A percentile compares a stretch with the other conserved stretches of the same genome.
phyloP scores from a whole-genome alignment of 805 yeast genomes.

The Ogataea philodendri region DNA sequence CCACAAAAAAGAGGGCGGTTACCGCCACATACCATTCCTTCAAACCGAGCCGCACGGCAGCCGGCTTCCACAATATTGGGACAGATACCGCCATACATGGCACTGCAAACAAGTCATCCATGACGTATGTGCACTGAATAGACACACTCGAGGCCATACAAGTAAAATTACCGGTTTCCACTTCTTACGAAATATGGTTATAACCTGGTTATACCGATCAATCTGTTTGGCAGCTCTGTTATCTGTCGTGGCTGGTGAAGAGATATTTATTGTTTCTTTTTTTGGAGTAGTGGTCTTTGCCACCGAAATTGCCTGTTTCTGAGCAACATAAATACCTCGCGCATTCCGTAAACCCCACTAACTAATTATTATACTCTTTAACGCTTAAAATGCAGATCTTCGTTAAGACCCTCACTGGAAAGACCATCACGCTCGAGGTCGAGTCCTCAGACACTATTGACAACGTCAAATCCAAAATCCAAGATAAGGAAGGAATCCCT shows the following conservation, averaged over 20 bases:
- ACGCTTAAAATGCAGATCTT: conserved; percentile 51
- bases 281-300: conserved; percentile 21
- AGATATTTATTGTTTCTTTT: conserved; percentile 15
- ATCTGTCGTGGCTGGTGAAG: conserved; percentile 17
- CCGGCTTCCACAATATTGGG: not conserved
- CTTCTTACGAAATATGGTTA: too few species aligned
- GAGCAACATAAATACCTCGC: conserved; percentile 23
- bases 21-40: conserved; percentile 4
- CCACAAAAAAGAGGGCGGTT: conserved; percentile 6
- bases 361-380: conserved; percentile 1
- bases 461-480: conserved; percentile 42
- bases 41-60: conserved; percentile 3
- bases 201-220: too few species aligned
- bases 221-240: conserved; percentile 13
- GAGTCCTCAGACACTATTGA: conserved; percentile 46
- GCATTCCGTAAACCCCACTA: conserved; percentile 5
- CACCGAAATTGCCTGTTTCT: conserved; percentile 23
- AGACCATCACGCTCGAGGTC: conserved; percentile 95
- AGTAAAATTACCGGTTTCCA: too few species aligned
- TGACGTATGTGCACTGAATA: too few species aligned
- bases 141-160: too few species aligned
- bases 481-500: conserved; percentile 43
- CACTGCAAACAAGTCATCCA: not conserved
- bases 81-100: too few species aligned
- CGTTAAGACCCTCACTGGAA: conserved; percentile 84